Base-by-base conservation (phyloP, 163 green algal species). In the Trebouxia gelatinosa region DNA sequence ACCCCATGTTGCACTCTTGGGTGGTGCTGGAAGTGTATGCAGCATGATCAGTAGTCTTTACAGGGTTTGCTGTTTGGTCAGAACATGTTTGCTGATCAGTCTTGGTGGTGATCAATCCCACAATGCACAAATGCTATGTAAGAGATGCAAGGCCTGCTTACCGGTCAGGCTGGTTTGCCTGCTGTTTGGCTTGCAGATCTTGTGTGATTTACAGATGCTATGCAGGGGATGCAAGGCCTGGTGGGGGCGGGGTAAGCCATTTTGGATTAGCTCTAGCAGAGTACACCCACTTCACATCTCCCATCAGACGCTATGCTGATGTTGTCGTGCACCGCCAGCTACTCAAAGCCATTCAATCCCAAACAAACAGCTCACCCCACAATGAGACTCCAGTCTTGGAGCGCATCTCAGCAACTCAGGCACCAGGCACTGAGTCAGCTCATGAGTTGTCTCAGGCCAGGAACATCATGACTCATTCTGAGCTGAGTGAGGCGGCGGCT, bases 301-400 rank as follows among this genome's bases (percentile, higher is more conserved):
- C 89, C 62, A 88, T 88, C 51, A 76, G 70, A 17, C 83, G 91
- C 28, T 96, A 96, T 67, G 89, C 92, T 2, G 92, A 96, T 66
- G 83, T 95, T 16, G 76, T 95, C 2, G 92, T 93, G 19, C 92
- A 96, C 77, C 86, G 92, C 17, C 89, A 92, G 85, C 85, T 96
- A 59, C 57, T 92, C 39, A 83, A 83, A 19, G 87, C 89, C 0
- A 50, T 96, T 5, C 35, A 65, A 32, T 40, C 51, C n/a, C 19
- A 72, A 2, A 21, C 64, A 29, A 9, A 51, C 11, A 26, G 13
- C 16, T 16, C 57, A 9, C 57, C 57, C 11, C 6, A 16, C 13
- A 6, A 66, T 37, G 57, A 66, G 26, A 32, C n/a, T 32, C 6
- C 57, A 66, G 57, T 29, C 17, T 37, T 58, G 48, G 48, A 58